These are phyloP conservation scores for Phialophora expanda DNA, from an alignment of 2,329 filamentous ascomycete genomes.

Conservation along the genomic window DNA sequence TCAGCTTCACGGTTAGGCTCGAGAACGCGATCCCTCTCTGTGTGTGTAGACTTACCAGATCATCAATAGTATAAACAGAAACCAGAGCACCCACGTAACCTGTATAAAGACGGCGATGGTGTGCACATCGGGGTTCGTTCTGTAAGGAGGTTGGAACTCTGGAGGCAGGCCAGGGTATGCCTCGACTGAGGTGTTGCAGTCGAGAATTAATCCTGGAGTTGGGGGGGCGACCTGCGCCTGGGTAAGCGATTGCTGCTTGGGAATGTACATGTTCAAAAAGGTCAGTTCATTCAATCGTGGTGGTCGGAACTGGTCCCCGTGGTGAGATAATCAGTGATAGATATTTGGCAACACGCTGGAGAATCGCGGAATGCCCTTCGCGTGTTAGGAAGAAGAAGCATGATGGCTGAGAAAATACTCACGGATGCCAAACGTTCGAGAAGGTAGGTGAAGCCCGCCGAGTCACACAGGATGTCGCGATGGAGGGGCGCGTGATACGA, in stretches of 20 bases:
- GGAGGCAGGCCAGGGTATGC: slow-evolving; percentile 11
- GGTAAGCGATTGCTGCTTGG: slow-evolving; percentile 13
- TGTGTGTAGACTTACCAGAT: slow-evolving; percentile 11
- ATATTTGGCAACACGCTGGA: background rate
- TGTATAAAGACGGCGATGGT: slow-evolving; percentile 12
- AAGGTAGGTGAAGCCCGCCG: slow-evolving; percentile 6
- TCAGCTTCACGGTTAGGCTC: background rate
- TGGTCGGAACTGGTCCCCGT: background rate
- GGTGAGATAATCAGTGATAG: too few species aligned
- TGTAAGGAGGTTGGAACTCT: slow-evolving; percentile 9
- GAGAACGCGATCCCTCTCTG: background rate
- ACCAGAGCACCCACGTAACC: slow-evolving; percentile 21
- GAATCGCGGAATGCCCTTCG: background rate
- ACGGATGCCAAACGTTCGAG: background rate
- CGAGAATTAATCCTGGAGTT: background rate
- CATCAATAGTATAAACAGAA: slow-evolving; percentile 16
- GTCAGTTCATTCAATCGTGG: background rate
- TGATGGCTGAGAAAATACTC: background rate
- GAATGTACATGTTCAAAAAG: slow-evolving; percentile 23
- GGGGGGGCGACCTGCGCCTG: slow-evolving; percentile 2
- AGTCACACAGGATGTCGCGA: slow-evolving; percentile 15
- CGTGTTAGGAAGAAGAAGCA: background rate
- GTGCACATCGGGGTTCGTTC: slow-evolving; percentile 14
- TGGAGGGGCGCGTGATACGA: slow-evolving; percentile 16
- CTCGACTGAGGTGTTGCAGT: slow-evolving; percentile 6